phyloP scores from a whole-genome alignment of 495 filamentous ascomycete genomes.

The Rusavskia elegans region DNA sequence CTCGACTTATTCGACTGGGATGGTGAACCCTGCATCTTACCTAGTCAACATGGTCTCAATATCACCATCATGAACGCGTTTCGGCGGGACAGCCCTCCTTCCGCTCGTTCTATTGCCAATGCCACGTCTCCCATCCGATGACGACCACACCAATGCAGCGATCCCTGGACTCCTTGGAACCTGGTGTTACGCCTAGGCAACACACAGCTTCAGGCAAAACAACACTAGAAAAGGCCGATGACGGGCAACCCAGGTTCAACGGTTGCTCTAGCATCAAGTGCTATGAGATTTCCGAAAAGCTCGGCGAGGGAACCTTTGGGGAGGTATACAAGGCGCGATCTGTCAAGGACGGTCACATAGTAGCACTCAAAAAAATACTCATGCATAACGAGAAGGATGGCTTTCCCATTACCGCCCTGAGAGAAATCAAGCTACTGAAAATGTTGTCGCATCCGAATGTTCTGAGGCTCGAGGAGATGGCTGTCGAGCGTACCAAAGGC shows the following conservation, averaged over 20 bases:
- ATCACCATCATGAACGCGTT: too few relatives aligned
- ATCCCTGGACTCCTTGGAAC: not conserved
- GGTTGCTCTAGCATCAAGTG: conserved; percentile 80
- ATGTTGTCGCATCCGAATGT: conserved; percentile 82
- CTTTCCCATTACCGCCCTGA: conserved; percentile 90
- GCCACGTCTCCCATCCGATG: too few relatives aligned
- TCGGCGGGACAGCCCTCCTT: too few relatives aligned
- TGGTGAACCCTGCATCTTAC: too few relatives aligned
- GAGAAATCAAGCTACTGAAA: conserved; percentile 96
- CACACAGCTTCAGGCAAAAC: not conserved
- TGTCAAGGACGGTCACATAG: conserved; percentile 49
- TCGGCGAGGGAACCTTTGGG: conserved; percentile 96
- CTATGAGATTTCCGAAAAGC: conserved; percentile 78
- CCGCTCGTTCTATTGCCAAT: too few relatives aligned
- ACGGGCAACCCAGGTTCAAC: conserved; percentile 38
- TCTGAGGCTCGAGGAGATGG: conserved; percentile 84
- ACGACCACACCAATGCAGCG: conserved; percentile 28
- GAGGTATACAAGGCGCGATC: conserved; percentile 86
- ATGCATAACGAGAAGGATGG: conserved; percentile 97
- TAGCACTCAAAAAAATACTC: conserved; percentile 90
- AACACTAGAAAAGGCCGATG: conserved; percentile 14
- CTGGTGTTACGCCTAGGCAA: not conserved
- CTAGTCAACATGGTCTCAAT: too few relatives aligned
- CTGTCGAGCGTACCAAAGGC: conserved; percentile 62
- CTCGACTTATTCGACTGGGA: too few relatives aligned